These are phyloP conservation scores for Ascochyta viciae-villosae DNA, from an alignment of 2,329 filamentous ascomycete genomes.

Conservation along the genomic window DNA sequence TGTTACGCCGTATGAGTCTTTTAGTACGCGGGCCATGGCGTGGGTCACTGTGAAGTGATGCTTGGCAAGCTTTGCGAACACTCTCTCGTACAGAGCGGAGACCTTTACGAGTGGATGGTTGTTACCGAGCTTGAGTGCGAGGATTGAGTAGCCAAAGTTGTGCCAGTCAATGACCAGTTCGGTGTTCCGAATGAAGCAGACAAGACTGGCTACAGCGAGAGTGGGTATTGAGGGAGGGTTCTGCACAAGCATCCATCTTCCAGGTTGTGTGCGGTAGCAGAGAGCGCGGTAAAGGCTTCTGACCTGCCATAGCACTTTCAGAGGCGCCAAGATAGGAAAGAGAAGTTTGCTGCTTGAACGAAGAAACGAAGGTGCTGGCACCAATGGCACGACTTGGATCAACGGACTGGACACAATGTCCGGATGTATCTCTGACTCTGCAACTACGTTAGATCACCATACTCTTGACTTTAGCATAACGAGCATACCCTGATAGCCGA, in stretches of 20 bases:
- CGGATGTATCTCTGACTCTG: constrained; percentile 82
- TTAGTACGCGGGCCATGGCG: constrained; percentile 82
- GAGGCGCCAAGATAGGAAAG: constrained; percentile 78
- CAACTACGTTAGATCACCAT: not conserved
- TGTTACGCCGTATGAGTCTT: constrained; percentile 68
- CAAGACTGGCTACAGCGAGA: constrained; percentile 74
- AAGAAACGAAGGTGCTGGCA: constrained; percentile 70
- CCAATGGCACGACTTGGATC: constrained; percentile 75
- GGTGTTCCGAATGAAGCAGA: constrained; percentile 79
- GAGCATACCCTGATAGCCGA: constrained; percentile 79
- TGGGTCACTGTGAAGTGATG: constrained; percentile 87
- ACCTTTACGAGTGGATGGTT: constrained; percentile 78
- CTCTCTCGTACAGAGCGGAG: constrained; percentile 78
- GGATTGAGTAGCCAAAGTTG: constrained; percentile 96
- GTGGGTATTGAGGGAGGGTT: constrained; percentile 97
- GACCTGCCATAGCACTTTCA: constrained; percentile 87
- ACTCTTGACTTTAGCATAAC: not conserved
- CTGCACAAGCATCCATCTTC: constrained; percentile 86
- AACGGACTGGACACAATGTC: constrained; percentile 72
- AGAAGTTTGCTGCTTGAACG: constrained; percentile 72
- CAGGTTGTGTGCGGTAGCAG: constrained; percentile 74
- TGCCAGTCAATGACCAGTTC: constrained; percentile 95
- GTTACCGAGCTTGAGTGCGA: constrained; percentile 70
- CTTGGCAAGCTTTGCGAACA: constrained; percentile 71
- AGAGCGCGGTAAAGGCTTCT: constrained; percentile 74